phyloP scores from a whole-genome alignment of 139 green algal genomes.

The Tetraselmis striata region DNA sequence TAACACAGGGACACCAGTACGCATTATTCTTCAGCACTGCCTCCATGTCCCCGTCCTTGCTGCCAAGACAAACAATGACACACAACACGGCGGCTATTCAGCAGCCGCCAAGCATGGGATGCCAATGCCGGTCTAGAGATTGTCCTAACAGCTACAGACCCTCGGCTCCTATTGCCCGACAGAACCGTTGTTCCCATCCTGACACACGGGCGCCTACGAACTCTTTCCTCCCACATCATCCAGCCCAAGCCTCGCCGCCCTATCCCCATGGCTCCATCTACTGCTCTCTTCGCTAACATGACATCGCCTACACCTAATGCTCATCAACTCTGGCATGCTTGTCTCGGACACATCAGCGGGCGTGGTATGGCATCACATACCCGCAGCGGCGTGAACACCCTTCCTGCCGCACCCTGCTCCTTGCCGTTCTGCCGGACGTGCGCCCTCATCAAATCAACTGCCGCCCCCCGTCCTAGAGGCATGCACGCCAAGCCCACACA shows the following conservation, averaged over 20 bases:
- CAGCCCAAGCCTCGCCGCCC: neutral
- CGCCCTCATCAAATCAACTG: neutral
- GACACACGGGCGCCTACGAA: neutral
- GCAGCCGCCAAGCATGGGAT: neutral
- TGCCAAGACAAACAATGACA: neutral
- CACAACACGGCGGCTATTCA: neutral
- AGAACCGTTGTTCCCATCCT: neutral
- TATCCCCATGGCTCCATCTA: neutral
- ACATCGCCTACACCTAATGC: no score
- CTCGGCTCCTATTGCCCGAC: neutral
- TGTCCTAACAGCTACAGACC: neutral
- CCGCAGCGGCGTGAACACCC: neutral
- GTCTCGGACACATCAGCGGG: neutral
- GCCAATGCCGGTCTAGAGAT: neutral
- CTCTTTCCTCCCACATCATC: neutral
- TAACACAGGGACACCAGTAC: neutral
- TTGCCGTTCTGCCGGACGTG: neutral
- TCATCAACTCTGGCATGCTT: neutral
- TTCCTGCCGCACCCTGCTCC: neutral
- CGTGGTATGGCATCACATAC: neutral
- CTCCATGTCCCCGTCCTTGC: neutral
- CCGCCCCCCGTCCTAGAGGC: no score
- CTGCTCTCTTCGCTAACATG: neutral
- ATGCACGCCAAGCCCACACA: neutral
- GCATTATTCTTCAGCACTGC: neutral